Base-by-base conservation (phyloP, 1,284 basidiomycete species). In the Xerocomus cyaneibrunnescens region DNA sequence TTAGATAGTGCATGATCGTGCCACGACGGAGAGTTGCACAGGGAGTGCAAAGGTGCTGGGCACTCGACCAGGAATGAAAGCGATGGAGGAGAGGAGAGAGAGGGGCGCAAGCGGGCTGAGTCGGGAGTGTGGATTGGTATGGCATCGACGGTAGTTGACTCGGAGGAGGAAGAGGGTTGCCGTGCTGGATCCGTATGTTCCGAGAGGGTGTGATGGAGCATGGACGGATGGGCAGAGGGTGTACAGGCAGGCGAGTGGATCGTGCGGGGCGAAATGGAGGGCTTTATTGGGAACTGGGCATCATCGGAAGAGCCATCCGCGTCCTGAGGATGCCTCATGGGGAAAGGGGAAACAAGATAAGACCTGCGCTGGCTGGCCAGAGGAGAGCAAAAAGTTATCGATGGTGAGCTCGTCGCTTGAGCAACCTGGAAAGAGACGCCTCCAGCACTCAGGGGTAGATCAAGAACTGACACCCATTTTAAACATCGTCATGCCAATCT, bases 221-320 rank as follows among this genome's bases (percentile, higher is more conserved):
- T 62, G 52, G 43, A 37, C 1, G 37, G 50, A 9, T 53, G 62
- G 59, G 51, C 43, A 25, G 60, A 58, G 51, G 62, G 57, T 5
- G 58, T 52, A 25, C 16, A n/a, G 52, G 17, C 31, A 30, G 46
- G 48, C n/a, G 41, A 32, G 21, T 48, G 50, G 19, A 45, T 44
- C 13, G 42, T 30, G 48, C 43, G 23, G 62, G 61, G 48, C 39
- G 37, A 47, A 38, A 54, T 52, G 34, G 64, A 54, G 42, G 59
- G 51, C n/a, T 57, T 66, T 55, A 55, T 54, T 36, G 28, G 7
- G 41, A 35, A n/a, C 17, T 35, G 34, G 7, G 7, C 9, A 7
- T 40, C 45, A 12, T 55, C 31, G 2, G 32, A 13, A 22, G 38
- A 74, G 75, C 76, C 78, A 79, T 83, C 79, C 76, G 79, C 78